A percentile compares a stretch with the other conserved stretches of the same genome.
Evolutionary conservation across 805 yeast species (phyloP).

Genomic region (Candida morakotiae): DNA sequence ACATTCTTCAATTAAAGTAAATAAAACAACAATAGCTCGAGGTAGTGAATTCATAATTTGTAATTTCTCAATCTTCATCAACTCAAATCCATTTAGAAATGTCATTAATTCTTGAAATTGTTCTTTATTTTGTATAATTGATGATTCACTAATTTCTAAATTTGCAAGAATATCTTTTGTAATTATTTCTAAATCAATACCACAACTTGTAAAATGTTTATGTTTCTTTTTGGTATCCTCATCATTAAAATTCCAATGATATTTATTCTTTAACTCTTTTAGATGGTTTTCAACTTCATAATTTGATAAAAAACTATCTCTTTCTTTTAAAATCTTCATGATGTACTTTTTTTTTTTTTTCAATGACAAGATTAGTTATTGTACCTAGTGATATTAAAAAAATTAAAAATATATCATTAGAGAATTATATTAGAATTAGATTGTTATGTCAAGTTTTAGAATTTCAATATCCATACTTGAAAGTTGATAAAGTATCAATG

Average conservation of each 20-base stretch:
- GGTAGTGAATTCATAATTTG: conserved; percentile 85
- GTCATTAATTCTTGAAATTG: conserved; percentile 36
- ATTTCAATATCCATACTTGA: conserved; percentile 10
- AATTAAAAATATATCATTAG: conserved; percentile 14
- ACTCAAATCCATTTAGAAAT: conserved; percentile 44
- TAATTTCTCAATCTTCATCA: conserved; percentile 79
- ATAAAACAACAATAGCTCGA: conserved; percentile 70
- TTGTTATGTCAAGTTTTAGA: conserved; percentile 25
- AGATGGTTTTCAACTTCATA: conserved; percentile 61
- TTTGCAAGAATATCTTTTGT: conserved; percentile 46
- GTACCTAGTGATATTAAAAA: conserved; percentile 21
- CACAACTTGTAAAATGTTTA: conserved; percentile 36
- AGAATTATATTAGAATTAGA: conserved; percentile 18
- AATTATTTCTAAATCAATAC: conserved; percentile 44
- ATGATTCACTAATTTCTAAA: conserved; percentile 26
- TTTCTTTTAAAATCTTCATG: conserved; percentile 42
- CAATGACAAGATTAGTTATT: conserved; percentile 27
- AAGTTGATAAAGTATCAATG: conserved; percentile 2
- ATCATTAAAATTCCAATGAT: conserved; percentile 43
- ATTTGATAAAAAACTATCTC: conserved; percentile 62
- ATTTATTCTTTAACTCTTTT: conserved; percentile 40
- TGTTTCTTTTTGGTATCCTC: conserved; percentile 19
- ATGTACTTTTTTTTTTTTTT: background rate
- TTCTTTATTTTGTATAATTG: conserved; percentile 17
- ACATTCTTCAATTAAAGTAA: conserved; percentile 85